Evolutionary conservation across 345 rosid species (phyloP).

Genomic region (Trapa bicornis): DNA sequence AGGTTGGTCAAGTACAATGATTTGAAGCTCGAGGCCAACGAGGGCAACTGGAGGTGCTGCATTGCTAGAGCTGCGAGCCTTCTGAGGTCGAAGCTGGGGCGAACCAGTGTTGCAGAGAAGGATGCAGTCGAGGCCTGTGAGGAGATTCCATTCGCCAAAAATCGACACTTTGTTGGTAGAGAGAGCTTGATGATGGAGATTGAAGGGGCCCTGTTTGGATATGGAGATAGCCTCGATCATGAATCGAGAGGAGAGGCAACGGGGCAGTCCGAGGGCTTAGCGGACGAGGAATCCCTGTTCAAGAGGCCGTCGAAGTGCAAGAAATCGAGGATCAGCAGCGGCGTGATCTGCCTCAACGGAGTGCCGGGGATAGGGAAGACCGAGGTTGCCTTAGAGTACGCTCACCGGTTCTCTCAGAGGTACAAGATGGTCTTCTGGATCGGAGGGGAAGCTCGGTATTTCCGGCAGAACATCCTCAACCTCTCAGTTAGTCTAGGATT

Average conservation of each 20-base stretch:
- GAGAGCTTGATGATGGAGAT: slow-evolving; percentile 66
- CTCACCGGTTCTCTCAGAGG: slow-evolving; percentile 63
- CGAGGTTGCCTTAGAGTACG: slow-evolving; percentile 78
- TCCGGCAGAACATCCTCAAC: slow-evolving; percentile 71
- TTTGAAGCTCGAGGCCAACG: slow-evolving; percentile 66
- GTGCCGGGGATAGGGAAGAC: slow-evolving; percentile 77
- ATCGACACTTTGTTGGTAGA: slow-evolving; percentile 61
- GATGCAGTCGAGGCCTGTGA: slow-evolving; percentile 36
- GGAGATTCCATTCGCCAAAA: slow-evolving; percentile 70
- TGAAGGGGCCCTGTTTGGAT: slow-evolving; percentile 61
- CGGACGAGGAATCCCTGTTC: slow-evolving; percentile 41
- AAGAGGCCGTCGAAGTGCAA: slow-evolving; percentile 45
- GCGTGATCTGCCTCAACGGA: slow-evolving; percentile 64
- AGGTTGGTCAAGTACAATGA: slow-evolving; percentile 63
- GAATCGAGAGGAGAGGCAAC: slow-evolving; percentile 53
- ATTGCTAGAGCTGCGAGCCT: slow-evolving; percentile 39
- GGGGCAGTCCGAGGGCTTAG: slow-evolving; percentile 71
- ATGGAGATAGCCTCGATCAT: slow-evolving; percentile 33
- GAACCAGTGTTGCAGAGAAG: slow-evolving; percentile 52
- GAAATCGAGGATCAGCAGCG: slow-evolving; percentile 45
- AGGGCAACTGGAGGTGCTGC: slow-evolving; percentile 76
- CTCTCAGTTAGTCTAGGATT: slow-evolving; percentile 63
- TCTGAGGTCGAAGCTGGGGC: slow-evolving; percentile 61
- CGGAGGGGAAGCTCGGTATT: slow-evolving; percentile 75
- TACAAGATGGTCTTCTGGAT: slow-evolving; percentile 89